These are phyloP conservation scores for Ceriops zippeliana DNA, from an alignment of 345 rosid species.

Conservation along the genomic window DNA sequence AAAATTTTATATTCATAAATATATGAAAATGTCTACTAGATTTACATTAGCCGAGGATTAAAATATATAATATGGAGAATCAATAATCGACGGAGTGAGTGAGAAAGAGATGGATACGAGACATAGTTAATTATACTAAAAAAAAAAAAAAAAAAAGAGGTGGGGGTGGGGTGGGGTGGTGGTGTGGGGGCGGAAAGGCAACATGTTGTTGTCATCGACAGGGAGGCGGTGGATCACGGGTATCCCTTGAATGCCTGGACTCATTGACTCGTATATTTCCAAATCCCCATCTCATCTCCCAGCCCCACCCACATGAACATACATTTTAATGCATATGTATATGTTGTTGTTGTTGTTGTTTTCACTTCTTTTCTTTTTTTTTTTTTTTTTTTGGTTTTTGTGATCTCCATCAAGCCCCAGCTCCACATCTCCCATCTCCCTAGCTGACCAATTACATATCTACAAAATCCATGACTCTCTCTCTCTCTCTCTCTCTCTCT, in stretches of 20 bases:
- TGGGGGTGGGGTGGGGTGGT: constrained; percentile 11
- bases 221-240: constrained; percentile 47
- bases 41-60: too few species aligned
- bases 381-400: neutral
- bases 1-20: too few species aligned
- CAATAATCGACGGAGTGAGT: too few species aligned
- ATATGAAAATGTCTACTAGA: too few species aligned
- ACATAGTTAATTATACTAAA: too few species aligned
- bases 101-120: too few species aligned
- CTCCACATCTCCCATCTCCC: too few species aligned
- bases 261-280: constrained; percentile 8
- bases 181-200: neutral
- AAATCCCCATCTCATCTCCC: constrained; percentile 16
- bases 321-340: neutral
- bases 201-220: constrained; percentile 24
- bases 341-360: neutral
- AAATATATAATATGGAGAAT: too few species aligned
- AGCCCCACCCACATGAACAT: constrained; percentile 25
- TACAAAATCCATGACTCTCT: too few species aligned
- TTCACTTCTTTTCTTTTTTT: neutral
- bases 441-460: too few species aligned
- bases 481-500: too few species aligned
- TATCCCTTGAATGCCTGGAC: constrained; percentile 42
- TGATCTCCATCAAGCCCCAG: too few species aligned
- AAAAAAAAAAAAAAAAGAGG: constrained; percentile 10